Conservation (phyloP, 208 protist species). For the Herpetomonas samuelpessoai region DNA sequence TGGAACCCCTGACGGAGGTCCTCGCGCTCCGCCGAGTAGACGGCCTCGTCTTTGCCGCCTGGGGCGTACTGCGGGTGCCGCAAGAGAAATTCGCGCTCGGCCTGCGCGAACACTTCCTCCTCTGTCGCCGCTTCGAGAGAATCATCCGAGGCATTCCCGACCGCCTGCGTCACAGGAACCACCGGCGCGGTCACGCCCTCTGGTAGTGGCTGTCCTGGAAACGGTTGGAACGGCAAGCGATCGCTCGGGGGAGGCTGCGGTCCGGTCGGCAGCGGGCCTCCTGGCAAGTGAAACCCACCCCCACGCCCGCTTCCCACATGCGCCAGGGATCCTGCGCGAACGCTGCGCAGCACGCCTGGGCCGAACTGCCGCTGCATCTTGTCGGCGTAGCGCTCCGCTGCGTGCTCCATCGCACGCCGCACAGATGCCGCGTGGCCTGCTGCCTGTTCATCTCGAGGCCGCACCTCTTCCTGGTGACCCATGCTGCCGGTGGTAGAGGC, state of each 20-base stretch:
- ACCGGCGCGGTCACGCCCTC: conserved; percentile 50
- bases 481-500: conserved; percentile 1
- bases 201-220: conserved; percentile 45
- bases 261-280: conserved; percentile 8
- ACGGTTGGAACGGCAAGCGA: conserved; percentile 82
- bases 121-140: conserved; percentile 5
- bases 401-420: conserved; percentile 52
- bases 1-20: background rate
- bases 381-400: conserved; percentile 50
- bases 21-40: background rate
- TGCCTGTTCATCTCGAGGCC: background rate
- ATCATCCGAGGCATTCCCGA: conserved; percentile 18
- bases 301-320: background rate
- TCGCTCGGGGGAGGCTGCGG: conserved; percentile 30
- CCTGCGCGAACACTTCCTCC: background rate
- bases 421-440: conserved; percentile 49
- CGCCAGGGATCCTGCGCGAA: conserved; percentile 10
- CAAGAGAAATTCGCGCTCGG: conserved; percentile 1
- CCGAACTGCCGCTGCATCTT: conserved; percentile 57
- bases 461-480: background rate
- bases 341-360: conserved; percentile 41
- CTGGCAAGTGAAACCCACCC: background rate
- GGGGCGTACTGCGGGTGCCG: background rate
- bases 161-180: conserved; percentile 34
- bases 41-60: background rate